phyloP scores from a whole-genome alignment of 1,284 basidiomycete genomes.

The Rhodotorula sp. region DNA sequence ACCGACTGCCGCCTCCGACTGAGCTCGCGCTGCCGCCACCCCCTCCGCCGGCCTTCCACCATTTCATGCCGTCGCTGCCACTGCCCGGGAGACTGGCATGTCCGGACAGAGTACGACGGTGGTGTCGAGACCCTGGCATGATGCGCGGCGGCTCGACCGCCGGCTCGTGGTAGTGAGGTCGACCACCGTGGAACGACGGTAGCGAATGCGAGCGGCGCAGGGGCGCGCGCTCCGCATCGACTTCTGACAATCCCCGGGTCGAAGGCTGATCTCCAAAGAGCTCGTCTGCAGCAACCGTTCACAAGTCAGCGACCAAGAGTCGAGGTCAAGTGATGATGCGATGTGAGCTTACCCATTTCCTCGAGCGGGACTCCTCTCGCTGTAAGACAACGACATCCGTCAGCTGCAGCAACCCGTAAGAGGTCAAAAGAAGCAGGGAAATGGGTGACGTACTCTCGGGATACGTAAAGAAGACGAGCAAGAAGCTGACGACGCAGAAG shows the following conservation, averaged over 20 bases:
- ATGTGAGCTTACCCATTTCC: conserved; percentile 51
- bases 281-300: conserved; percentile 6
- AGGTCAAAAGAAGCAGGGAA: too few relatives aligned
- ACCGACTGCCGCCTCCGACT: conserved; percentile 6
- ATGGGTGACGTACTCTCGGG: conserved; percentile 17
- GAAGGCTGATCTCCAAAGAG: conserved; percentile 34
- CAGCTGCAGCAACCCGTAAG: conserved; percentile 19
- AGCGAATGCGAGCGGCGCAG: conserved; percentile 24
- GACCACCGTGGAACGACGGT: conserved; percentile 19
- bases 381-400: conserved; percentile 52
- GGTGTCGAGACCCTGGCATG: conserved; percentile 5
- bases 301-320: too few relatives aligned
- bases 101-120: conserved; percentile 21
- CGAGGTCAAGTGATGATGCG: background rate
- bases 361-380: conserved; percentile 56
- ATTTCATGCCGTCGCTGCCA: conserved; percentile 19
- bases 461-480: conserved; percentile 61
- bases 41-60: conserved; percentile 14
- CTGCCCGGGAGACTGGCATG: conserved; percentile 16
- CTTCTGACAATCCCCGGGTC: background rate
- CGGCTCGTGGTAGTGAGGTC: conserved; percentile 7
- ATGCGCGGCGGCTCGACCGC: conserved; percentile 14
- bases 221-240: conserved; percentile 9
- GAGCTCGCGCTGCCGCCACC: background rate
- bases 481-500: conserved; percentile 42